Percentiles rank a stretch among this genome's conserved stretches.
Evolutionary conservation across 192 early-diverging fungal species (phyloP).

Genomic region (Entomortierella lignicola): DNA sequence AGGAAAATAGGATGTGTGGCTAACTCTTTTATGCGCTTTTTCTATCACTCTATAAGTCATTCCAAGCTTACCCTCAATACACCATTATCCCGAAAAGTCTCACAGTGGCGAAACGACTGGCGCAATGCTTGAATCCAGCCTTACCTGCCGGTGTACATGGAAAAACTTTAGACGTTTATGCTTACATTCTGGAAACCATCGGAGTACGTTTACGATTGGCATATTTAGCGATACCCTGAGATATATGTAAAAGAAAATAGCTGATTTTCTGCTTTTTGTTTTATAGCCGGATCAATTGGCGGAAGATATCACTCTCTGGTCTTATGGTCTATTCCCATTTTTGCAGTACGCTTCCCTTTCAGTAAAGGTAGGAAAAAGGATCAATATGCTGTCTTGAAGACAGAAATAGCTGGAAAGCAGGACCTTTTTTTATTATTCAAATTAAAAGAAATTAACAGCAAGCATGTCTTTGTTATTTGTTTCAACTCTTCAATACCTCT

Average conservation of each 20-base stretch:
- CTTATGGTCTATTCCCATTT: conserved; percentile 92
- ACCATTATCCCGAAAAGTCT: conserved; percentile 84
- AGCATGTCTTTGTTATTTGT: too few species aligned
- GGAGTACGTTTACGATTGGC: conserved; percentile 61
- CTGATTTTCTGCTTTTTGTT: conserved; percentile 3
- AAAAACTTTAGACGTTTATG: conserved; percentile 91
- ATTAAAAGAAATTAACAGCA: not conserved
- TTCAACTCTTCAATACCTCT: not conserved
- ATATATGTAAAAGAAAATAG: too few species aligned
- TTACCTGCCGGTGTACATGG: conserved; percentile 95
- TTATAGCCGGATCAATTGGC: conserved; percentile 75
- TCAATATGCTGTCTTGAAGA: not conserved
- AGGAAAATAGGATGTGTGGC: not conserved
- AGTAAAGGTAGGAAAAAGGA: conserved; percentile 70
- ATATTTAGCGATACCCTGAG: too few species aligned
- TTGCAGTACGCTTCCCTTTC: conserved; percentile 83
- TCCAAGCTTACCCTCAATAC: conserved; percentile 83
- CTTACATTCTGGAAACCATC: conserved; percentile 78
- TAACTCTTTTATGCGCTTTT: conserved; percentile 1
- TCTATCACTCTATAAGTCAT: conserved; percentile 59
- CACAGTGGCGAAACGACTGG: conserved; percentile 89
- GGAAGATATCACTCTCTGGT: conserved; percentile 87
- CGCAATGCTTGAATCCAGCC: conserved; percentile 95
- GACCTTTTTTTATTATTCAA: not conserved
- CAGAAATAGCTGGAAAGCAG: not conserved